These are phyloP conservation scores for Hyphopichia buzzinii DNA, from an alignment of 1,139 yeast genomes.

Conservation along the genomic window DNA sequence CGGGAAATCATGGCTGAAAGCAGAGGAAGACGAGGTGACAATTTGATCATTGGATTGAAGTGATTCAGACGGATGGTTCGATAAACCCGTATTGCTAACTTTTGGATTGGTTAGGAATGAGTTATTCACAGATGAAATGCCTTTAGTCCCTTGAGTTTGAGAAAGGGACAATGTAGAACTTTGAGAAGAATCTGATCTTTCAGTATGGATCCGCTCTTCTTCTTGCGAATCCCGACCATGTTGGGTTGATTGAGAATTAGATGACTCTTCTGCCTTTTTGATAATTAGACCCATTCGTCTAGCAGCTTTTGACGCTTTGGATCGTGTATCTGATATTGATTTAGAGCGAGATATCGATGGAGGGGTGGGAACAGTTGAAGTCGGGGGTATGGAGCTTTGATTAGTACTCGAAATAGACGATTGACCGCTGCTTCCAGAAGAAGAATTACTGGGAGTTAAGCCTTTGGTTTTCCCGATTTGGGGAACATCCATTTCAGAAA, in stretches of 20 bases:
- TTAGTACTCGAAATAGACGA: conserved; percentile 9
- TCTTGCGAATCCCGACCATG: not conserved
- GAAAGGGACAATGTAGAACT: not conserved
- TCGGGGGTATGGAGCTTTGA: conserved; percentile 9
- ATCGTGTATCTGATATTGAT: conserved; percentile 56
- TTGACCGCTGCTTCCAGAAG: conserved; percentile 1
- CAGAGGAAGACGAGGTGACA: not conserved
- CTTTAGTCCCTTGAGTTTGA: not conserved
- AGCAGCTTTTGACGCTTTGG: conserved; percentile 60
- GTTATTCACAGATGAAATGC: not conserved
- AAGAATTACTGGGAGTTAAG: not conserved
- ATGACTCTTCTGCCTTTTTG: conserved; percentile 33
- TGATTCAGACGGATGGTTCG: not conserved
- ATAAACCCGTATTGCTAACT: not conserved
- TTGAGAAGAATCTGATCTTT: not conserved
- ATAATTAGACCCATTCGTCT: conserved; percentile 68
- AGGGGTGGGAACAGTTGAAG: conserved; percentile 14
- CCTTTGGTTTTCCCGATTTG: conserved; percentile 5
- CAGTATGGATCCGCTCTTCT: not conserved
- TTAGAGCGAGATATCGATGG: conserved; percentile 43
- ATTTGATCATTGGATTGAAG: not conserved
- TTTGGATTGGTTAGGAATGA: not conserved
- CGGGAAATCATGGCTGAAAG: conserved; percentile 2
- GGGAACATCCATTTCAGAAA: conserved; percentile 5
- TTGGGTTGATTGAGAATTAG: conserved; percentile 1